Base-by-base conservation (phyloP, 2,329 filamentous ascomycete genomes). In the Cercospora citrullina region DNA sequence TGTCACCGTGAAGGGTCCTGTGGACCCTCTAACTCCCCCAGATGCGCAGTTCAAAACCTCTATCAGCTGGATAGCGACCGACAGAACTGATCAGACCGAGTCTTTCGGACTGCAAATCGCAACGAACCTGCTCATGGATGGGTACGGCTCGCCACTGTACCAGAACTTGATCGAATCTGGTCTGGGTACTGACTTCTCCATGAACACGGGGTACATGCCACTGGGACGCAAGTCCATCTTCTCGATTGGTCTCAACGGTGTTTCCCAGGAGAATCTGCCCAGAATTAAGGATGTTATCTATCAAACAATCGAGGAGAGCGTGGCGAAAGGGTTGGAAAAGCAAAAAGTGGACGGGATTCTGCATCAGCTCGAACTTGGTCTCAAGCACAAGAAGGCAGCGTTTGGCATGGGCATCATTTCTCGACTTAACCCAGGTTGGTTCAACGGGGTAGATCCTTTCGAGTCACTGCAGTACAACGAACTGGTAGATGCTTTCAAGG, bases 361-460 rank as follows among this genome's bases (percentile, higher is more conserved):
- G 64, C 95, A 99, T 79, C 94, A 98, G 79, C 82, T 98, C 4
- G 95, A 99, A 78, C 85, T 99, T n/a, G 87, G 90, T 0, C 82
- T 98, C 60, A 97, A 97, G 81, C 93, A 99, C 82, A 98, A 98
- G 84, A 97, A 93, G 0, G 92, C 95, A 64, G 93, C 91, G 75
- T 99, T 99, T 77, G 95, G 95, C 14, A 92, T 97, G 85, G 90
- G 90, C 18, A 87, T 98, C 63, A 88, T 99, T 80, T 92, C 97
- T 74, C 89, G 94, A 51, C 85, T 97, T 7, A 92, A 96, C 77
- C 91, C 93, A 1, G 90, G 91, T 68, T 99, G 95, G 95, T 98
- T 99, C 80, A 96, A 95, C 66, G 95, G 94, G 5, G 89, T 93
- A 3, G 92, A 98, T 77, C 94, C 95, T 0, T 96, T 98, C 80